Percentiles rank a stretch among this genome's conserved stretches.
Evolutionary conservation across 805 yeast genomes (phyloP).

Genomic region (Cyberlindnera euphorbiiphila): DNA sequence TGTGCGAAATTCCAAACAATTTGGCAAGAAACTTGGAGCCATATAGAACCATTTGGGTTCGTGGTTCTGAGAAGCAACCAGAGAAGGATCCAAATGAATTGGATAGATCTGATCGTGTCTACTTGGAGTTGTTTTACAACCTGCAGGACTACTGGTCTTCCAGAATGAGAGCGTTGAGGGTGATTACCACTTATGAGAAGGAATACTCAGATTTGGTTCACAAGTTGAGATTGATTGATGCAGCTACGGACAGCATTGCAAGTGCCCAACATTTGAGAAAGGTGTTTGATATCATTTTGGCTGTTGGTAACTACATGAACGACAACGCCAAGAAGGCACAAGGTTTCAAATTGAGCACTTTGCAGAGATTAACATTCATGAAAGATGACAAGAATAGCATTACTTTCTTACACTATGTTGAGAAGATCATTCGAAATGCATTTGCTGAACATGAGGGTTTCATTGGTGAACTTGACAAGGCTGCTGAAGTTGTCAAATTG

Average conservation of each 20-base stretch:
- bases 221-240: slow-evolving; percentile 56
- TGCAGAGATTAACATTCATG: slow-evolving; percentile 66
- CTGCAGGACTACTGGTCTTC: slow-evolving; percentile 69
- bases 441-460: slow-evolving; percentile 63
- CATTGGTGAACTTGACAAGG: slow-evolving; percentile 52
- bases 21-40: slow-evolving; percentile 58
- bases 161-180: slow-evolving; percentile 58
- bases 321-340: slow-evolving; percentile 61
- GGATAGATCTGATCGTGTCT: slow-evolving; percentile 68
- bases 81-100: slow-evolving; percentile 53
- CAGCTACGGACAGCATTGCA: slow-evolving; percentile 50
- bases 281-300: slow-evolving; percentile 61
- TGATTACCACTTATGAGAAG: slow-evolving; percentile 53
- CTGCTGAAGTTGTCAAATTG: slow-evolving; percentile 52
- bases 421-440: slow-evolving; percentile 57
- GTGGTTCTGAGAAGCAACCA: slow-evolving; percentile 35
- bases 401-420: slow-evolving; percentile 74
- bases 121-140: slow-evolving; percentile 63
- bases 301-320: slow-evolving; percentile 79
- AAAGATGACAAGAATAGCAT: slow-evolving; percentile 62
- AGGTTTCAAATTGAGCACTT: slow-evolving; percentile 68
- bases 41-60: slow-evolving; percentile 49
- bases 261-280: slow-evolving; percentile 51
- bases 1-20: slow-evolving; percentile 54
- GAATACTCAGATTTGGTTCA: slow-evolving; percentile 60